Evolutionary conservation across 208 protist genomes (phyloP), one percentile per base, ranked within the genome.

Genomic region (Leptomonas pyrrhocoris): DNA sequence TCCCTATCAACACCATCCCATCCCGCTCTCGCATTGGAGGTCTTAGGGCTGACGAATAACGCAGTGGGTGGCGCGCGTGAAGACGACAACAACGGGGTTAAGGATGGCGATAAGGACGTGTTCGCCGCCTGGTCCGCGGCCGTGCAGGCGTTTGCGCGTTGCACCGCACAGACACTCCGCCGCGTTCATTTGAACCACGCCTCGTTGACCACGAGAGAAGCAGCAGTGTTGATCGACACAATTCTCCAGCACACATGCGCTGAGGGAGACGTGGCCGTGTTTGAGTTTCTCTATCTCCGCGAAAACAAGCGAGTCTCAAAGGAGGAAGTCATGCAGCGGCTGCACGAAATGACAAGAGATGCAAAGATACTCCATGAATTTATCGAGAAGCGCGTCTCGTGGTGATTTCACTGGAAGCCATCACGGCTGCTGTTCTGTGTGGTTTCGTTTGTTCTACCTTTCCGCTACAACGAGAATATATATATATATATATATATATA

Each of bases 31-130:
- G 42, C 34, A 0, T 46, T 85, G 2, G 74, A 74, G 23, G 64
- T 65, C n/a, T 9, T 83, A 4, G 81, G 81, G 1, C 67, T 86
- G 21, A 83, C 77, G 5, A 86, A 86, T 56, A 86, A 86, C n/a
- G 59, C 60, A 0, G 60, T 81, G 0, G 48, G 68, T 11, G 40
- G 30, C n/a, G 36, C 23, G 27, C 18, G 40, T 13, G 23, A 9
- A 7, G n/a, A 19, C 16, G 2, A 15, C 55, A 34, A 34, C 46
- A n/a, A n/a, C n/a, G n/a, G n/a, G n/a, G 34, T 38, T 19, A 16
- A 12, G 7, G n/a, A 27, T 16, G 5, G n/a, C 55, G n/a, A 31
- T n/a, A 28, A 19, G 8, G 12, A 58, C 2, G n/a, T 23, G n/a
- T 30, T 48, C 1, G 25, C 34, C 1, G 31, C 2, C 21, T 73